Evolutionary conservation across 2,329 filamentous ascomycete species (phyloP).

Genomic region (Colletotrichum liriopes): DNA sequence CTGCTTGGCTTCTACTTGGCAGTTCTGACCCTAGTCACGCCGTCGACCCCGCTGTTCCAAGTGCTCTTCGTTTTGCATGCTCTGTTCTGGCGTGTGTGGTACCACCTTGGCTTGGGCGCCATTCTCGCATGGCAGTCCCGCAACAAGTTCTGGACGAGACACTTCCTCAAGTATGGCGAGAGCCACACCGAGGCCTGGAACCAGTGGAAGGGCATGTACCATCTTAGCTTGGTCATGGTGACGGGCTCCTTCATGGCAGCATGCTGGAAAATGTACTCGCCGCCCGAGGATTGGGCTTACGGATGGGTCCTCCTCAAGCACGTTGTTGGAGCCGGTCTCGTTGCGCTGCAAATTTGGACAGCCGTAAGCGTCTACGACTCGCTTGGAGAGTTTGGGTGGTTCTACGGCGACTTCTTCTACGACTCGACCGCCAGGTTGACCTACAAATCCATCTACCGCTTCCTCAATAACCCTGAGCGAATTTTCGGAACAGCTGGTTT

Average conservation of each 20-base stretch:
- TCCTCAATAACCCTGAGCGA: conserved; percentile 96
- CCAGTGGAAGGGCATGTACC: conserved; percentile 97
- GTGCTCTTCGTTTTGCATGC: conserved; percentile 87
- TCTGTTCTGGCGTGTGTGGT: conserved; percentile 90
- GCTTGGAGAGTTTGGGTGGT: conserved; percentile 98
- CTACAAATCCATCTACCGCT: conserved; percentile 97
- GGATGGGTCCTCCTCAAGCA: conserved; percentile 90
- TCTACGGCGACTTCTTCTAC: conserved; percentile 99
- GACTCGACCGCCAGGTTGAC: conserved; percentile 90
- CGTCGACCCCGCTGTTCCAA: conserved; percentile 82
- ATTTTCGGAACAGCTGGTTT: conserved; percentile 94
- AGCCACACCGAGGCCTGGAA: conserved; percentile 93
- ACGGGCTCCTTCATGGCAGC: conserved; percentile 91
- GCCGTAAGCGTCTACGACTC: conserved; percentile 94
- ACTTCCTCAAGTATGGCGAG: conserved; percentile 98
- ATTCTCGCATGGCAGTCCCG: conserved; percentile 90
- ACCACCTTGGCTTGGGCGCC: conserved; percentile 87
- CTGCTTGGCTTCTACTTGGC: conserved; percentile 84
- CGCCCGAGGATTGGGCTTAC: conserved; percentile 89
- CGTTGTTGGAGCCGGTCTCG: conserved; percentile 84
- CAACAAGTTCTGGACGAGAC: conserved; percentile 94
- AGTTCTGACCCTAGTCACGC: conserved; percentile 81
- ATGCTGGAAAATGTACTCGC: conserved; percentile 95
- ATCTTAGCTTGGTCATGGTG: conserved; percentile 92
- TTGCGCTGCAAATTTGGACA: conserved; percentile 93